A percentile compares a stretch with the other conserved stretches of the same genome.
phyloP scores from a whole-genome alignment of 108 stramenopile genomes.

The Pseudonitzschia multiseries region DNA sequence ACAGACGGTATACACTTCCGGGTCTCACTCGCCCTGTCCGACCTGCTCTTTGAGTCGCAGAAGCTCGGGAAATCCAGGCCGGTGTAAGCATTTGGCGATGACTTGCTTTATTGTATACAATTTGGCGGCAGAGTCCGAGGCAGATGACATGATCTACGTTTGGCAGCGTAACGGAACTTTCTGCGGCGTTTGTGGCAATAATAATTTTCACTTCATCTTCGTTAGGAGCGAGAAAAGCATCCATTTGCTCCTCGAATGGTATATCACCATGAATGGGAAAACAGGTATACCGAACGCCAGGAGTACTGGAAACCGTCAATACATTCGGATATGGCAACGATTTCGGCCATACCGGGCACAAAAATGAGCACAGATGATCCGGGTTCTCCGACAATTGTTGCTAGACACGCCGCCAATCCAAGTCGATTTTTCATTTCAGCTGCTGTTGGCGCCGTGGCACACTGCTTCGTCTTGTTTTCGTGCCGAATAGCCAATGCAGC shows the following conservation, averaged over 20 bases:
- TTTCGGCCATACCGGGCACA: slow-evolving; percentile 96
- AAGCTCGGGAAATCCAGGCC: slow-evolving; percentile 87
- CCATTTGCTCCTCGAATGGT: slow-evolving; percentile 91
- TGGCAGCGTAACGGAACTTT: slow-evolving; percentile 94
- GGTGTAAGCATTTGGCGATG: slow-evolving; percentile 82
- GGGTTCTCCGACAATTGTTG: slow-evolving; percentile 54
- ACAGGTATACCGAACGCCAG: slow-evolving; percentile 50
- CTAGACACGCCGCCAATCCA: slow-evolving; percentile 46
- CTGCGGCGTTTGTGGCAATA: slow-evolving; percentile 98
- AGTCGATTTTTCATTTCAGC: slow-evolving; percentile 46
- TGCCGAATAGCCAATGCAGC: slow-evolving; percentile 40
- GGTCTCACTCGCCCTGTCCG: slow-evolving; percentile 89
- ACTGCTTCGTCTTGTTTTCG: slow-evolving; percentile 52
- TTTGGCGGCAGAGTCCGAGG: slow-evolving; percentile 82
- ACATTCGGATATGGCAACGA: slow-evolving; percentile 78
- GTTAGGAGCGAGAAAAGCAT: slow-evolving; percentile 68
- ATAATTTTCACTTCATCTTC: slow-evolving; percentile 85
- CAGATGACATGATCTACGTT: slow-evolving; percentile 96
- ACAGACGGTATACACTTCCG: slow-evolving; percentile 90
- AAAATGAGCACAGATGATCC: slow-evolving; percentile 92
- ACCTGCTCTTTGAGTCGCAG: slow-evolving; percentile 93
- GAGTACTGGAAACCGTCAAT: slow-evolving; percentile 54
- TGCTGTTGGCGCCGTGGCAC: slow-evolving; percentile 46
- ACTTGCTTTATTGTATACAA: slow-evolving; percentile 66
- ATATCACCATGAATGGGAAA: slow-evolving; percentile 93